Conservation (phyloP, 2,329 filamentous ascomycete genomes). For the Penicillium capsulatum region DNA sequence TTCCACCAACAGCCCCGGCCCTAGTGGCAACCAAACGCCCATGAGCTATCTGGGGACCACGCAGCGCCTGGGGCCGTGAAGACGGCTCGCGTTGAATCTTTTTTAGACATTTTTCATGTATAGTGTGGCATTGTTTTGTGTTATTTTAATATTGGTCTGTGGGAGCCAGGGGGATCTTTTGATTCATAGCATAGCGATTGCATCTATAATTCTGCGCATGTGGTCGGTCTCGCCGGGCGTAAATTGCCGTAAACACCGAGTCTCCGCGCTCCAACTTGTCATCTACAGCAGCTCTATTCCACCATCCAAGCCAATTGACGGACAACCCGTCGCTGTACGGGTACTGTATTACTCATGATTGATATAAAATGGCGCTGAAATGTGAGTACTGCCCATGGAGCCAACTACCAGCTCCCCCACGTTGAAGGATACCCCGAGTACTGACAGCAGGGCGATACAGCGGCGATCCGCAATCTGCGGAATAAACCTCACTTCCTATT, state of each 20-base stretch:
- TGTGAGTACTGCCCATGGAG: slow-evolving; percentile 26
- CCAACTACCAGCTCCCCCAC: slow-evolving; percentile 3
- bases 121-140: slow-evolving; percentile 25
- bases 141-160: slow-evolving; percentile 6
- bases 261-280: slow-evolving; percentile 11
- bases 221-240: slow-evolving; percentile 32
- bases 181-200: slow-evolving; percentile 21
- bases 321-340: slow-evolving; percentile 16
- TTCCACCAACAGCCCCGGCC: slow-evolving; percentile 40
- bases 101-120: slow-evolving; percentile 32
- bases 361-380: slow-evolving; percentile 38
- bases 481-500: slow-evolving; percentile 72
- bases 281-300: slow-evolving; percentile 4
- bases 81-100: slow-evolving; percentile 22
- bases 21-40: slow-evolving; percentile 35
- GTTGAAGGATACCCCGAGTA: slow-evolving; percentile 2
- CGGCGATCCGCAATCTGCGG: slow-evolving; percentile 54
- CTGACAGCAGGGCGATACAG: slow-evolving; percentile 26
- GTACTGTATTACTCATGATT: slow-evolving; percentile 25
- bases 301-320: slow-evolving; percentile 9
- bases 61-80: slow-evolving; percentile 64
- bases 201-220: slow-evolving; percentile 26
- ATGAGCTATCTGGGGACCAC: slow-evolving; percentile 60
- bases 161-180: slow-evolving; percentile 5
- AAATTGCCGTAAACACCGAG: slow-evolving; percentile 26